A percentile compares a stretch with the other conserved stretches of the same genome.
Evolutionary conservation across 805 yeast genomes (phyloP).

Genomic region (Wickerhamomyces bisporus): DNA sequence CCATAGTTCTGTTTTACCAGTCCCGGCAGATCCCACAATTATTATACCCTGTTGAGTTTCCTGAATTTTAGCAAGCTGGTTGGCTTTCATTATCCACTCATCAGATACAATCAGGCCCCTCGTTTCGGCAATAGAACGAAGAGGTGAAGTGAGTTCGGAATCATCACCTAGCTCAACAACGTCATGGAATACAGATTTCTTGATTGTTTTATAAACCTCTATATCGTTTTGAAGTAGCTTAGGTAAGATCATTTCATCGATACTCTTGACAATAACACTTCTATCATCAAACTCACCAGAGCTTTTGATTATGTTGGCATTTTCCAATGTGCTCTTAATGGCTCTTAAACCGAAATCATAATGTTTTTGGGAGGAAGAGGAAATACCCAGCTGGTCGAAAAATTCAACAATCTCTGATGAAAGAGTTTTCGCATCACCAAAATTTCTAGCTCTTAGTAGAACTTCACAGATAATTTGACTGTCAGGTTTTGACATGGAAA

Average conservation of each 20-base stretch:
- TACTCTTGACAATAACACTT: conserved; percentile 41
- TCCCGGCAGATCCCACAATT: conserved; percentile 69
- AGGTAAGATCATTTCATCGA: conserved; percentile 63
- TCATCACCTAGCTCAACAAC: conserved; percentile 21
- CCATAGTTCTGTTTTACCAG: conserved; percentile 66
- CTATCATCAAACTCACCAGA: conserved; percentile 19
- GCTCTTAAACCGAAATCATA: conserved; percentile 91
- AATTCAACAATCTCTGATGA: conserved; percentile 50
- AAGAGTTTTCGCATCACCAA: conserved; percentile 38
- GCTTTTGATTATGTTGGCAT: conserved; percentile 45
- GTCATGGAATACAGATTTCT: conserved; percentile 25
- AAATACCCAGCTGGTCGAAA: conserved; percentile 38
- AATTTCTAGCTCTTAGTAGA: conserved; percentile 69
- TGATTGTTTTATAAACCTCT: conserved; percentile 26
- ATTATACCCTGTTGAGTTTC: conserved; percentile 72
- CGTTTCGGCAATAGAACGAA: conserved; percentile 25
- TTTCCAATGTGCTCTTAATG: conserved; percentile 57
- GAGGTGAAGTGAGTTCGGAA: conserved; percentile 20
- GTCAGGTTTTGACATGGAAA: conserved; percentile 74
- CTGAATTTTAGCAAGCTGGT: conserved; percentile 60
- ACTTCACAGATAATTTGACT: conserved; percentile 62
- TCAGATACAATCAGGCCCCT: conserved; percentile 31
- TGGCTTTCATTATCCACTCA: conserved; percentile 47
- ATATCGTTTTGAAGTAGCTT: conserved; percentile 55
- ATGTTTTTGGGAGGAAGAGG: conserved; percentile 54